Conservation (phyloP, 1,284 basidiomycete genomes). For the Vanrija humicola region DNA sequence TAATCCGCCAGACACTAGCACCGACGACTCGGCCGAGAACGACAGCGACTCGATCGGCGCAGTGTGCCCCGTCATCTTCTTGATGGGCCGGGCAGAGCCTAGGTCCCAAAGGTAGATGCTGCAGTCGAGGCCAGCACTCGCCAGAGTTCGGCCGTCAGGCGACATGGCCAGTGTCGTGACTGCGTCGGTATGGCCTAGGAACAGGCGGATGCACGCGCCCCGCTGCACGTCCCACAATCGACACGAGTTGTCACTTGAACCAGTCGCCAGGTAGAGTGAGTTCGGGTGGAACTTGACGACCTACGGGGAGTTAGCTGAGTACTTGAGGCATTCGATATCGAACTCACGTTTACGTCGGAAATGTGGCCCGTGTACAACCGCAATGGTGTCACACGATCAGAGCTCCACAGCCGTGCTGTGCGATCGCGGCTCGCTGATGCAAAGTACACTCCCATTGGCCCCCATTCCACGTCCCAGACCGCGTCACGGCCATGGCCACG, state of each 20-base stretch:
- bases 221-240: constrained; percentile 98
- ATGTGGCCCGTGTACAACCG: constrained; percentile 94
- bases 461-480: constrained; percentile 99
- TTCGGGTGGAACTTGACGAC: constrained; percentile 97
- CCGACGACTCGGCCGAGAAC: constrained; percentile 84
- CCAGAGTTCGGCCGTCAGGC: constrained; percentile 89
- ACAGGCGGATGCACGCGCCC: constrained; percentile 87
- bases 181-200: constrained; percentile 88
- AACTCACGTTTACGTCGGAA: constrained; percentile 91
- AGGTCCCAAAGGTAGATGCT: constrained; percentile 96
- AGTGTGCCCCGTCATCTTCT: constrained; percentile 94
- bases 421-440: constrained; percentile 90
- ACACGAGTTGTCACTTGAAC: constrained; percentile 92
- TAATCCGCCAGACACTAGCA: constrained; percentile 82
- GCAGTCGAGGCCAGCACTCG: constrained; percentile 79
- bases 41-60: constrained; percentile 82
- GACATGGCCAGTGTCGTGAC: constrained; percentile 86
- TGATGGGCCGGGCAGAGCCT: constrained; percentile 84
- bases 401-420: constrained; percentile 94
- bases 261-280: constrained; percentile 93
- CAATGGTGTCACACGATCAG: constrained; percentile 80
- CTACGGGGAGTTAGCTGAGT: constrained; percentile 50
- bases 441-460: constrained; percentile 96
- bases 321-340: background rate
- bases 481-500: constrained; percentile 89